Conservation (phyloP, 2,329 filamentous ascomycete species). For the Ascochyta viciae-villosae region DNA sequence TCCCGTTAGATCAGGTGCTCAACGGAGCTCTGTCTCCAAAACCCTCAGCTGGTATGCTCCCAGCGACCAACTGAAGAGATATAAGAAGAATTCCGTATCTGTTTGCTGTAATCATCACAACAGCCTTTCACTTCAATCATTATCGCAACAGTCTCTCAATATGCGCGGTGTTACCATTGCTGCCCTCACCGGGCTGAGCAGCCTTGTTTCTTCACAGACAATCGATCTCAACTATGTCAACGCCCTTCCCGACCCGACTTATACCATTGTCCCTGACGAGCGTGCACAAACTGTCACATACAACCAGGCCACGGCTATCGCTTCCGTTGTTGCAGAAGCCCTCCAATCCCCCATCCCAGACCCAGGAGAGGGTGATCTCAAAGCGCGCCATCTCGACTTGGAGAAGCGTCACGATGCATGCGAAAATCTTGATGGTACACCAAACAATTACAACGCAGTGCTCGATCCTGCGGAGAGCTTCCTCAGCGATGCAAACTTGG, state of each 20-base stretch:
- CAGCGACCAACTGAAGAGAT: too few relatives aligned
- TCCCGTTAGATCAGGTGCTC: too few relatives aligned
- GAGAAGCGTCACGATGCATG: neutral
- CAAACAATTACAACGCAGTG: slow-evolving; percentile 1
- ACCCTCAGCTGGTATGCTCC: too few relatives aligned
- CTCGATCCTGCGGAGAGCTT: neutral
- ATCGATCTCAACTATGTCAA: neutral
- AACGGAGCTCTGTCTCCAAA: too few relatives aligned
- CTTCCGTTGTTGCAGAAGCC: neutral
- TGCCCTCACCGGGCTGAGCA: slow-evolving; percentile 2
- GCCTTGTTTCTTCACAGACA: neutral
- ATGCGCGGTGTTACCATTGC: slow-evolving; percentile 1
- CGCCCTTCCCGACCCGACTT: neutral
- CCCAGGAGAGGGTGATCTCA: neutral
- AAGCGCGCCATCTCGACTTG: neutral
- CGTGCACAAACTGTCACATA: slow-evolving; percentile 3
- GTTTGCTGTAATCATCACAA: too few relatives aligned
- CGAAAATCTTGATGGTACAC: neutral
- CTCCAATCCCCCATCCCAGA: neutral
- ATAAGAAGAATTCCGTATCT: too few relatives aligned
- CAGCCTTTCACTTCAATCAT: too few relatives aligned
- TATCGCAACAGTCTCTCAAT: neutral
- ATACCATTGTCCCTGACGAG: slow-evolving; percentile 1
- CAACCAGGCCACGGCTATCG: neutral
- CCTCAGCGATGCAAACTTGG: neutral